phyloP scores from a whole-genome alignment of 2,329 filamentous ascomycete genomes.

The Plenodomus lindquistii region DNA sequence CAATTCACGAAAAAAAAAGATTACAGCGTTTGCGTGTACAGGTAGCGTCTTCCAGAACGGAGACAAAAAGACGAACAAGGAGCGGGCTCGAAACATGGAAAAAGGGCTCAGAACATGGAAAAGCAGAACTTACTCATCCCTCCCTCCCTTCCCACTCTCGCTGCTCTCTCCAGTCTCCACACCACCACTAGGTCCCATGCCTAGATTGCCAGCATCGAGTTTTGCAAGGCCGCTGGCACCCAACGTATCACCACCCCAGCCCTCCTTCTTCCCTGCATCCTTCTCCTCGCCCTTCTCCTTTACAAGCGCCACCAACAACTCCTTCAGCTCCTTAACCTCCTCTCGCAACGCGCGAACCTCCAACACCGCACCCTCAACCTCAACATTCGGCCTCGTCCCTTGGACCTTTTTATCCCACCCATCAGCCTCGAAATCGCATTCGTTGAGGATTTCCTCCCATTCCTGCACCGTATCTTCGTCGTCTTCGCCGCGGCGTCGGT shows the following conservation, averaged over 20 bases:
- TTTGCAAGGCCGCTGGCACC: conserved; percentile 32
- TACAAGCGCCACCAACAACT: conserved; percentile 38
- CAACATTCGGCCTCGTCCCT: conserved; percentile 77
- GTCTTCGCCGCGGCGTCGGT: conserved; percentile 77
- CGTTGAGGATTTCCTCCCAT: conserved; percentile 80
- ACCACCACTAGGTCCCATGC: conserved; percentile 18
- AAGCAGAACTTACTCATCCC: conserved; percentile 24
- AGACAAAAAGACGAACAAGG: too few relatives aligned
- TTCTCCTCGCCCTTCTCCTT: not conserved
- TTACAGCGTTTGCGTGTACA: not conserved
- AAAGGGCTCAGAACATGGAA: too few relatives aligned
- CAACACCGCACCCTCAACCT: conserved; percentile 73
- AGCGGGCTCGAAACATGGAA: too few relatives aligned
- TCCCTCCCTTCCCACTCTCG: conserved; percentile 17
- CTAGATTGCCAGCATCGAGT: conserved; percentile 14
- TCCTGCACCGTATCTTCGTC: conserved; percentile 90
- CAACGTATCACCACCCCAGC: conserved; percentile 38
- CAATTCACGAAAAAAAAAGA: not conserved
- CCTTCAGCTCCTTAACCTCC: conserved; percentile 52
- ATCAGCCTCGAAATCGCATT: conserved; percentile 78
- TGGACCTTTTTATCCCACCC: conserved; percentile 84
- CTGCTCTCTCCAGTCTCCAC: conserved; percentile 21
- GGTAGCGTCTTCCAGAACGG: not conserved
- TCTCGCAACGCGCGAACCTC: conserved; percentile 58
- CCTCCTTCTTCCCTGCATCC: conserved; percentile 3